Percentiles rank a stretch among this genome's conserved stretches.
Conservation (phyloP, 2,329 filamentous ascomycete genomes). For the Nemania sp. region DNA sequence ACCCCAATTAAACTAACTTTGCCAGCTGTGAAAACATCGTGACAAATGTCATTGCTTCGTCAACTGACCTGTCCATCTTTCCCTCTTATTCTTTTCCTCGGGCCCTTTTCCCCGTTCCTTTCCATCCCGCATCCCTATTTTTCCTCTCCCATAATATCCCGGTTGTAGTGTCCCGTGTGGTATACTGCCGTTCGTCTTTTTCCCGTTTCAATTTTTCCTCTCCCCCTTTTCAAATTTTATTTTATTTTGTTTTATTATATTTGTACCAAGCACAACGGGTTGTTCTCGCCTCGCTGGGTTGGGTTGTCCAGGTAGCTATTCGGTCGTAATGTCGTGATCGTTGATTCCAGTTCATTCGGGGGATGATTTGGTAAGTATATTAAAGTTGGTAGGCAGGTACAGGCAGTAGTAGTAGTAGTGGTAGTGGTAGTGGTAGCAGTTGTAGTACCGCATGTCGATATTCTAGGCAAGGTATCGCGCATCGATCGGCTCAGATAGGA, state of each 20-base stretch:
- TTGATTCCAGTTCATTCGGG: background rate
- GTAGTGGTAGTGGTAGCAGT: too few relatives aligned
- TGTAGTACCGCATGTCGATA: too few relatives aligned
- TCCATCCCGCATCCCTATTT: background rate
- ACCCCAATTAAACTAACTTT: too few relatives aligned
- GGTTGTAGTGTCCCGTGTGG: background rate
- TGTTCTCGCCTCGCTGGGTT: background rate
- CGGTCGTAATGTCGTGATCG: background rate
- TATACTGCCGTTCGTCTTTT: background rate
- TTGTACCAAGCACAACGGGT: too few relatives aligned
- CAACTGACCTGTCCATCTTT: background rate
- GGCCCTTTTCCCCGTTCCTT: background rate
- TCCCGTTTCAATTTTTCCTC: too few relatives aligned
- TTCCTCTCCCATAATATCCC: background rate
- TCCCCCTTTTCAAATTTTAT: background rate
- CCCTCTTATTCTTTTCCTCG: background rate
- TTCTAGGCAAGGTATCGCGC: too few relatives aligned
- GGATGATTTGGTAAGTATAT: background rate
- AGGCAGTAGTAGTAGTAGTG: too few relatives aligned
- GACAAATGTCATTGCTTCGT: too few relatives aligned
- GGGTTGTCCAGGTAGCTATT: background rate
- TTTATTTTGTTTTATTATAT: background rate
- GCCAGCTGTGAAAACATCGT: too few relatives aligned
- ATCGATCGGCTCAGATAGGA: too few relatives aligned
- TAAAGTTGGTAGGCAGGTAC: background rate